Conservation (phyloP, 2,329 filamentous ascomycete species). For the Clonostachys rhizophaga region DNA sequence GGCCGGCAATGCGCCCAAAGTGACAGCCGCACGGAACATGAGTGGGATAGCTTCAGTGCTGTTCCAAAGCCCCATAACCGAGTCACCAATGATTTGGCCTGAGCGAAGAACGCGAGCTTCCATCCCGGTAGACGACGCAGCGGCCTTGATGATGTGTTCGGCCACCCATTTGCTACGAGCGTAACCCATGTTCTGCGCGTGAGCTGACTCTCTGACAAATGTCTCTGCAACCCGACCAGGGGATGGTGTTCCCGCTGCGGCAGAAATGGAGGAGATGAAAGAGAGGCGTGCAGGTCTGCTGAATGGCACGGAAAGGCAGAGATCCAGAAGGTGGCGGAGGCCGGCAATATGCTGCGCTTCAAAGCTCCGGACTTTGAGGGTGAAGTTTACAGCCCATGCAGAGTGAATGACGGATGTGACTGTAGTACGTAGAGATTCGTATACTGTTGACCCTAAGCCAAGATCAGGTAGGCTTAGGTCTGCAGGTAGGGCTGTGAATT, state of each 20-base stretch:
- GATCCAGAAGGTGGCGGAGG: conserved; percentile 34
- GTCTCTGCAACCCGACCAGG: conserved; percentile 27
- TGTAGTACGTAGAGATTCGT: conserved; percentile 15
- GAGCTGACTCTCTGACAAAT: conserved; percentile 20
- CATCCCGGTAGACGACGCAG: conserved; percentile 19
- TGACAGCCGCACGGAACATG: conserved; percentile 39
- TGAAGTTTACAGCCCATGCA: conserved; percentile 53
- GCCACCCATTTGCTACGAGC: conserved; percentile 43
- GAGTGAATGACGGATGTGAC: conserved; percentile 41
- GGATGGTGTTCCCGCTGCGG: conserved; percentile 29
- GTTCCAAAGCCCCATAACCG: conserved; percentile 39
- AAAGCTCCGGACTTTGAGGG: conserved; percentile 39
- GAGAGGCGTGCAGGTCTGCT: conserved; percentile 27
- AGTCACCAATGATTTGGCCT: conserved; percentile 43
- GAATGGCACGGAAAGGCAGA: conserved; percentile 26
- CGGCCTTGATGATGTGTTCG: conserved; percentile 33
- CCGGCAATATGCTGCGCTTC: conserved; percentile 38
- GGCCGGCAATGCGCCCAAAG: conserved; percentile 36
- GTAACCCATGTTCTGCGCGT: conserved; percentile 46
- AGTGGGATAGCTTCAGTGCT: conserved; percentile 41
- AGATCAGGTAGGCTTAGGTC: conserved; percentile 33
- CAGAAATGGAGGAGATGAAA: conserved; percentile 46
- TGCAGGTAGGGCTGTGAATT: conserved; percentile 28
- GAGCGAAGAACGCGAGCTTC: conserved; percentile 28
- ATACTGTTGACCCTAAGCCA: conserved; percentile 22